Percentiles rank a stretch among this genome's conserved stretches.
These are phyloP conservation scores for Aureobasidium leucospermi DNA, from an alignment of 2,329 filamentous ascomycete genomes.

Conservation along the genomic window DNA sequence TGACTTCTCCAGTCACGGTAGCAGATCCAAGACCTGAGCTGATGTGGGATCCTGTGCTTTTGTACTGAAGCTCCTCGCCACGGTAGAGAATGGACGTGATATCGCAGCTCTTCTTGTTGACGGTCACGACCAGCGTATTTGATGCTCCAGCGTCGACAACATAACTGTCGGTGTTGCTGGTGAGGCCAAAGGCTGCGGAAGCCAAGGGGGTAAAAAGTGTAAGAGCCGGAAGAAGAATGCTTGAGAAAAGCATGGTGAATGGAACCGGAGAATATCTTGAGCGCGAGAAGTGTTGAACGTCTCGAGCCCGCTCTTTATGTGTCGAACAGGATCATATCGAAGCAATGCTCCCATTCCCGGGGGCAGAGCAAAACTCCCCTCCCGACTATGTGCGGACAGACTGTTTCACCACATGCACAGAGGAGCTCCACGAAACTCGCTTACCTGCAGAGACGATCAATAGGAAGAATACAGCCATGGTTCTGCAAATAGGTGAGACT, in stretches of 20 bases:
- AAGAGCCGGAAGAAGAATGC: neutral
- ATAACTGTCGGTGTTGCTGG: constrained; percentile 24
- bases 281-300: neutral
- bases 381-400: neutral
- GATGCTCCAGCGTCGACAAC: constrained; percentile 30
- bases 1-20: constrained; percentile 41
- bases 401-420: neutral
- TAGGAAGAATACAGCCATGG: neutral
- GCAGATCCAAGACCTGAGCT: constrained; percentile 52
- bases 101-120: constrained; percentile 47
- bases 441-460: neutral
- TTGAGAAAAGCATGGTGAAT: constrained; percentile 1
- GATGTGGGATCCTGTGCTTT: constrained; percentile 47
- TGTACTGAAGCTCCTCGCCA: constrained; percentile 52
- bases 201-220: neutral
- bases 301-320: neutral
- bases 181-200: constrained; percentile 30
- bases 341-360: neutral
- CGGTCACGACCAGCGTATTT: constrained; percentile 28
- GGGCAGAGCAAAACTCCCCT: neutral
- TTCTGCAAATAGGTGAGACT: neutral
- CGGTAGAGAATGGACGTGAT: constrained; percentile 57
- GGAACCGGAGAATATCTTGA: neutral
- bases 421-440: neutral
- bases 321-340: neutral